Conservation (phyloP, 1,284 basidiomycete genomes). For the Malassezia cuniculi region DNA sequence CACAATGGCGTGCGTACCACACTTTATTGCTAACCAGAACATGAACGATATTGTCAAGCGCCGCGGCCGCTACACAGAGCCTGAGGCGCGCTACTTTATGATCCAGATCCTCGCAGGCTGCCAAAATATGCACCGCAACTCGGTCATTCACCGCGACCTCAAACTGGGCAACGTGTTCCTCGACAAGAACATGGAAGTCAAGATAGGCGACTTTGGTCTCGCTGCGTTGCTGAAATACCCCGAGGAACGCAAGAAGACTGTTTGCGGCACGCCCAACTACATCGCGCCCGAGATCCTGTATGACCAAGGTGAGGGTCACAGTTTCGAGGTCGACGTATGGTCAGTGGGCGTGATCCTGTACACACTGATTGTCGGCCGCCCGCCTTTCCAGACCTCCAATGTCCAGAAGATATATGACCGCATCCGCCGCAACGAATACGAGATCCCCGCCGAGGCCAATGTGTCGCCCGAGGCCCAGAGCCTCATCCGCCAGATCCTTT, state of each 20-base stretch:
- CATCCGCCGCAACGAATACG: slow-evolving; percentile 85
- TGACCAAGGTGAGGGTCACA: slow-evolving; percentile 87
- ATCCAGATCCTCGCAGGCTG: slow-evolving; percentile 89
- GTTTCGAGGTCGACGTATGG: slow-evolving; percentile 97
- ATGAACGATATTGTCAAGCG: slow-evolving; percentile 79
- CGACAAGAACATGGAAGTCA: slow-evolving; percentile 80
- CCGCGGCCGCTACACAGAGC: slow-evolving; percentile 76
- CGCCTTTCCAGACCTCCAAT: slow-evolving; percentile 94
- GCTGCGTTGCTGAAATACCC: slow-evolving; percentile 91
- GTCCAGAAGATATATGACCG: slow-evolving; percentile 57
- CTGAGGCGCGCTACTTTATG: slow-evolving; percentile 82
- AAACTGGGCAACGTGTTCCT: slow-evolving; percentile 89
- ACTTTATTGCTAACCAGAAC: slow-evolving; percentile 47
- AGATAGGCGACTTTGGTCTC: slow-evolving; percentile 93
- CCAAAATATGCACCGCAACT: slow-evolving; percentile 85
- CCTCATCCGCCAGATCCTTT: slow-evolving; percentile 73
- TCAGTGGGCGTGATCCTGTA: slow-evolving; percentile 87
- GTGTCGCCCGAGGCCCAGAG: slow-evolving; percentile 63
- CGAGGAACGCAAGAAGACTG: slow-evolving; percentile 94
- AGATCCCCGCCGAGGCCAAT: slow-evolving; percentile 66
- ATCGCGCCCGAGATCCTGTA: slow-evolving; percentile 96
- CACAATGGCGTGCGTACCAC: slow-evolving; percentile 55
- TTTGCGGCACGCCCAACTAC: slow-evolving; percentile 96
- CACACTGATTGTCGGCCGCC: slow-evolving; percentile 80
- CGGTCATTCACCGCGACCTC: slow-evolving; percentile 57